Percentiles rank a stretch among this genome's conserved stretches.
Conservation (phyloP, 768 basidiomycete species). For the Suillus discolor region DNA sequence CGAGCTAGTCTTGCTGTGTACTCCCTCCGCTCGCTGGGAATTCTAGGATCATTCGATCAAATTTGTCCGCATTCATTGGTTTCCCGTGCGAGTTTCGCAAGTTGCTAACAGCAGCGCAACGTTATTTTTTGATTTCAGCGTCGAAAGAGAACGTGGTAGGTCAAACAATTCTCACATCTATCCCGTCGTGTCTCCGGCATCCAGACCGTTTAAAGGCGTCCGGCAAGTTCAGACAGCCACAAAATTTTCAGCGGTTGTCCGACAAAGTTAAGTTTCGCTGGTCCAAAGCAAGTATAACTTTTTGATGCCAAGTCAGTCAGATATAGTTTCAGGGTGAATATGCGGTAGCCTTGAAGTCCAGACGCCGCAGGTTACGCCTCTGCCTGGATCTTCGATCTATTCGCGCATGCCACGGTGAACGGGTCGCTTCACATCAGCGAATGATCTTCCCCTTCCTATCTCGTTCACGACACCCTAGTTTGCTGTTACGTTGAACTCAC, state of each 20-base stretch:
- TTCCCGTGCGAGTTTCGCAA: not conserved
- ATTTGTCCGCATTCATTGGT: not conserved
- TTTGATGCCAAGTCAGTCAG: not conserved
- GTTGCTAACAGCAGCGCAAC: not conserved
- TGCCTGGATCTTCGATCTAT: conserved; percentile 5
- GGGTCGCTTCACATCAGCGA: not conserved
- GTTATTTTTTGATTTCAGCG: not conserved
- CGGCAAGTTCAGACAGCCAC: not conserved
- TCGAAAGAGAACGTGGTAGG: not conserved
- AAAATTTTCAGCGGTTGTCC: not conserved
- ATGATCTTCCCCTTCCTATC: not conserved
- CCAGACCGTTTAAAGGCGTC: not conserved
- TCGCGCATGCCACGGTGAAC: conserved; percentile 2
- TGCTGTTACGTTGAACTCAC: not conserved
- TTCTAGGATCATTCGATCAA: not conserved
- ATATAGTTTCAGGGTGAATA: conserved; percentile 3
- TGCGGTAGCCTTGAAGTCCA: not conserved
- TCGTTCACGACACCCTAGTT: conserved; percentile 1
- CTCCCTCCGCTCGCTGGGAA: not conserved
- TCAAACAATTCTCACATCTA: not conserved
- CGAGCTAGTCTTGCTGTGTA: not conserved
- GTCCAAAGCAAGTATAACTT: not conserved
- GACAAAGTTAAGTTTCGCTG: conserved; percentile 1
- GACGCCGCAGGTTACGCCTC: not conserved
- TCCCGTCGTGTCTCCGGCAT: not conserved